Evolutionary conservation across 495 filamentous ascomycete genomes (phyloP), one percentile per base, ranked within the genome.

Genomic region (Aspergillus heteromorphus): DNA sequence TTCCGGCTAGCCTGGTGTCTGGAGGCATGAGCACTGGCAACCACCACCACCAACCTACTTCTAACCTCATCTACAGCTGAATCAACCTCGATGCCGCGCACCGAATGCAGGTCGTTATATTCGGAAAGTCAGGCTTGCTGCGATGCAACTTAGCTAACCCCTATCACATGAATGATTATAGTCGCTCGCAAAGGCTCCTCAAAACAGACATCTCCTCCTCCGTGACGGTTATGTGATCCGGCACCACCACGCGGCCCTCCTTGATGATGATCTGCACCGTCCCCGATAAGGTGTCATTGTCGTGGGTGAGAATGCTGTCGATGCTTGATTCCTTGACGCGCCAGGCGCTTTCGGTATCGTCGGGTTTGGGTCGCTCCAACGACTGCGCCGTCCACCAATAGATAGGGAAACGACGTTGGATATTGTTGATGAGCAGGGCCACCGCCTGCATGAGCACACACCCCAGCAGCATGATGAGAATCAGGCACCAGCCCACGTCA

Each of bases 381-480:
- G 67, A 60, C 14, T 64, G 60, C 6, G 72, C 58, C 5, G 74
- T 75, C 72, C 73, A 75, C 91, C 91, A 96, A 63, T 87, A 95
- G 14, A 83, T 62, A 1, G 91, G 91, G 60, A 83, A 96, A 43
- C 81, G 78, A 20, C 90, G 74, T 62, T 86, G 82, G 13, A 92
- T 70, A 59, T 96, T 95, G 58, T 92, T 91, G 40, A 91, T 61
- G 14, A 92, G 38, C 48, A 88, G 68, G 0, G 86, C 89, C 0
- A 83, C 78, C 1, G 60, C 64, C 41, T 87, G 69, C 83, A 93
- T 89, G 40, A 95, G 59, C 1, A 59, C 63, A 36, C 78, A 80
- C 0, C 83, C 86, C 27, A 92, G 69, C 55, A 87, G 54, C 30
- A 95, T 78, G 6, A 91, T 67, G 0, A 83, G 79, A 4, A 93